Evolutionary conservation across 106 monocot genomes (phyloP).

Genomic region (Posidonia australis): DNA sequence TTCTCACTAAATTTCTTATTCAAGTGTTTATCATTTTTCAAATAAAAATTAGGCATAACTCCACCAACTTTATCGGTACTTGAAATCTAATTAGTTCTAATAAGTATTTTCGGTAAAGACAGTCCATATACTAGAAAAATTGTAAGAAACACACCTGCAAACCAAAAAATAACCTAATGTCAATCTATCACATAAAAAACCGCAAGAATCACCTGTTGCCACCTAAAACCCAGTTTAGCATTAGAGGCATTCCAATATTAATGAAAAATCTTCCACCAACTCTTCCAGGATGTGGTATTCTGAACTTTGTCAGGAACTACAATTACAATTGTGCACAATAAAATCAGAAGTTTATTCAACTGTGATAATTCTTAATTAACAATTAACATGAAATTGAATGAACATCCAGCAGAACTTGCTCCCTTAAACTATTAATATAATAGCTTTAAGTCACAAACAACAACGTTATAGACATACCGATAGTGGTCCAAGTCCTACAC

Average conservation of each 20-base stretch:
- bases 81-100: too few species aligned
- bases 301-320: constrained; percentile 74
- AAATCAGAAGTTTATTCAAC: neutral
- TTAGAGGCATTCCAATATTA: constrained; percentile 71
- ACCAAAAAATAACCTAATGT: neutral
- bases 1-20: too few species aligned
- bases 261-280: constrained; percentile 97
- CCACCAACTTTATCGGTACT: too few species aligned
- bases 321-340: neutral
- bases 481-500: constrained; percentile 89
- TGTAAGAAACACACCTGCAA: neutral
- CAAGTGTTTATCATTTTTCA: too few species aligned
- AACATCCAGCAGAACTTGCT: neutral
- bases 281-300: constrained; percentile 97
- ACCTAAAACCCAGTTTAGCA: constrained; percentile 94
- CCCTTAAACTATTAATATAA: neutral
- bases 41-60: too few species aligned
- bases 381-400: neutral
- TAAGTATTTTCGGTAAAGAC: too few species aligned
- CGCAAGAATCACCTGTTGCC: constrained; percentile 59
- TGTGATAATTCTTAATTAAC: neutral
- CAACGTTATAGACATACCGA: constrained; percentile 47
- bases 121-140: too few species aligned
- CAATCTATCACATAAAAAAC: neutral
- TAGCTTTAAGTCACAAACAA: neutral